Evolutionary conservation across 345 rosid genomes (phyloP).

Genomic region (Citrus medica): DNA sequence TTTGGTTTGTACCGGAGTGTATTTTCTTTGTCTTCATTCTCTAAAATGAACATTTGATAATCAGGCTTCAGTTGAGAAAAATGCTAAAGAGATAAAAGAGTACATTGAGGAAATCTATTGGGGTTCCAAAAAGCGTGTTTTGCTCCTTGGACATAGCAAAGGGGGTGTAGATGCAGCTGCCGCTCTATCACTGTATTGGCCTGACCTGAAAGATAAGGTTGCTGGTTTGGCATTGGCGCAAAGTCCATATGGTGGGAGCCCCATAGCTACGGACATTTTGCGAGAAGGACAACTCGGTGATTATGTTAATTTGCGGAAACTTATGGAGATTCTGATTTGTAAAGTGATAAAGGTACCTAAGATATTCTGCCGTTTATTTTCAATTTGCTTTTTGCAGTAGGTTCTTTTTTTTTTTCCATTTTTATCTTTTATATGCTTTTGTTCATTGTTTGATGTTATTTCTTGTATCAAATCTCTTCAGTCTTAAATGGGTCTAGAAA

Average conservation of each 20-base stretch:
- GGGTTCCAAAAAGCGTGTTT: conserved; percentile 88
- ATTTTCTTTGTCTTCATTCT: conserved; percentile 4
- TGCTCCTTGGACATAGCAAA: conserved; percentile 98
- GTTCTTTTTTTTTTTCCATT: background rate
- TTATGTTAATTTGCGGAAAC: conserved; percentile 70
- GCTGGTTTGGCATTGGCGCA: conserved; percentile 89
- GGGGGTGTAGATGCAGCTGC: conserved; percentile 98
- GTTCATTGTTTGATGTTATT: background rate
- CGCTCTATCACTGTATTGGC: conserved; percentile 88
- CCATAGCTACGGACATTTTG: conserved; percentile 90
- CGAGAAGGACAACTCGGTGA: conserved; percentile 97
- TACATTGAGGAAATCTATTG: conserved; percentile 93
- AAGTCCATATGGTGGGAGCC: conserved; percentile 95
- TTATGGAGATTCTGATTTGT: conserved; percentile 87
- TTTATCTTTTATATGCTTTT: background rate
- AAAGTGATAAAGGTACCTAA: conserved; percentile 80
- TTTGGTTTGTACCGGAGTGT: conserved; percentile 5
- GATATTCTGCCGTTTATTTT: background rate
- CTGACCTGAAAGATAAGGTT: conserved; percentile 94
- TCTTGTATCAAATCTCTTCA: background rate
- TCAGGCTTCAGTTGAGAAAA: conserved; percentile 97
- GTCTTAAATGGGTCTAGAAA: background rate
- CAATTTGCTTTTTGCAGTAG: background rate
- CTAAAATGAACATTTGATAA: conserved; percentile 24
- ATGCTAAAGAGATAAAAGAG: conserved; percentile 91